These are phyloP conservation scores for Limnomonas spitsbergensis DNA, from an alignment of 139 green algal genomes.

Conservation along the genomic window DNA sequence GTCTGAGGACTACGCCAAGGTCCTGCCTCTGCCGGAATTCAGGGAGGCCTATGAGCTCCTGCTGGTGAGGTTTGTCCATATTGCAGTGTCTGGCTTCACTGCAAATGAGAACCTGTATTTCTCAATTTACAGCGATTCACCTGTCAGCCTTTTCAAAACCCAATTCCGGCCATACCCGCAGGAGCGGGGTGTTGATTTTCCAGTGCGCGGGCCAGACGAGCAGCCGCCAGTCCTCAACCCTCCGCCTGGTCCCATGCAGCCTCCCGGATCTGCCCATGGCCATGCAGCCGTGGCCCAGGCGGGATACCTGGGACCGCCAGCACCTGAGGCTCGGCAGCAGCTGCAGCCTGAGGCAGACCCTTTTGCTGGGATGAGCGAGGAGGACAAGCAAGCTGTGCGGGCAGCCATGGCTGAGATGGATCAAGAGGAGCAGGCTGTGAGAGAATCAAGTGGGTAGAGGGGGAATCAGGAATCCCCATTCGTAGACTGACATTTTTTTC, in stretches of 20 bases:
- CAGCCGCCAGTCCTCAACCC: slow-evolving; percentile 36
- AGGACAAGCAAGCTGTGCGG: slow-evolving; percentile 31
- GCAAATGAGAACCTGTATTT: no score
- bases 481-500: no score
- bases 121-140: no score
- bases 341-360: slow-evolving; percentile 12
- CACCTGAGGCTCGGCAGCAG: no score
- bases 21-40: slow-evolving; percentile 8
- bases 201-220: slow-evolving; percentile 23
- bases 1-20: slow-evolving; percentile 50
- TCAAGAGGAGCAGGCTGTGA: background rate
- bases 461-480: no score
- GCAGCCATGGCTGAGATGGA: slow-evolving; percentile 11
- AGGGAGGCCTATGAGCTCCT: slow-evolving; percentile 6
- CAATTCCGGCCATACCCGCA: slow-evolving; percentile 5
- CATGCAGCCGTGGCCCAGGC: background rate
- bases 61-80: slow-evolving; percentile 22
- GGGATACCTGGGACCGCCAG: background rate
- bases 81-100: no score
- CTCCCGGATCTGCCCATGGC: background rate
- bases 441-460: background rate
- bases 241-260: background rate
- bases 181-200: slow-evolving; percentile 51
- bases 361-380: slow-evolving; percentile 24
- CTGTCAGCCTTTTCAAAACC: background rate